Conservation (phyloP, 2,329 filamentous ascomycete genomes). For the Tothia fuscella region DNA sequence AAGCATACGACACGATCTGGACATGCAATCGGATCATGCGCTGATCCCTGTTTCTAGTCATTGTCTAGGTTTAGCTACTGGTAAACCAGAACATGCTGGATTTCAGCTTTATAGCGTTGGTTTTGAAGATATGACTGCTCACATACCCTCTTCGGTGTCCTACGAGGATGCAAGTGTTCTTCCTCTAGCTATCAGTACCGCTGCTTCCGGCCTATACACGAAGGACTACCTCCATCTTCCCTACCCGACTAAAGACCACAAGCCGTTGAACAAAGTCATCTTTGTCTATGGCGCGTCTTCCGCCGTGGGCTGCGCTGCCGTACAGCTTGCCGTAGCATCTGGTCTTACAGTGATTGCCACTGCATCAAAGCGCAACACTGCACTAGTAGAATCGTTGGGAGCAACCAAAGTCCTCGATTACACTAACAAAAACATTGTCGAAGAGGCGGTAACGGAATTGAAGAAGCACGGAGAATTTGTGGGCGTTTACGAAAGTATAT, state of each 20-base stretch:
- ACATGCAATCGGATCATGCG: slow-evolving; percentile 6
- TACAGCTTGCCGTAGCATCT: slow-evolving; percentile 31
- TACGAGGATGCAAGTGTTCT: slow-evolving; percentile 30
- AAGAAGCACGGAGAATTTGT: slow-evolving; percentile 27
- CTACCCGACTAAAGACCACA: slow-evolving; percentile 22
- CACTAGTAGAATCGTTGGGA: slow-evolving; percentile 20
- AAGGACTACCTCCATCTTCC: slow-evolving; percentile 27
- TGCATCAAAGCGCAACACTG: slow-evolving; percentile 23
- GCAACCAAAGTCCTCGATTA: slow-evolving; percentile 21
- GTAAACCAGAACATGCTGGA: slow-evolving; percentile 17
- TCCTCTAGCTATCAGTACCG: slow-evolving; percentile 33
- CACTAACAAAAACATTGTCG: slow-evolving; percentile 19
- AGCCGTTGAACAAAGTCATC: slow-evolving; percentile 21
- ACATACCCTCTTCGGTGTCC: slow-evolving; percentile 27
- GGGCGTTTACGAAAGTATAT: slow-evolving; percentile 31
- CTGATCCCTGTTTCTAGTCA: slow-evolving; percentile 9
- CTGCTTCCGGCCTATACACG: slow-evolving; percentile 31
- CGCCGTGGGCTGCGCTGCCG: slow-evolving; percentile 30
- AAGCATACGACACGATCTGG: slow-evolving; percentile 1
- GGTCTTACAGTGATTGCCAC: slow-evolving; percentile 31
- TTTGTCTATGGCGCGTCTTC: slow-evolving; percentile 12
- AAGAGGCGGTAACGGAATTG: slow-evolving; percentile 29
- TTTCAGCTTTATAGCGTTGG: slow-evolving; percentile 25
- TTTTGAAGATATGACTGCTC: slow-evolving; percentile 21
- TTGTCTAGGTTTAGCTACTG: slow-evolving; percentile 14